phyloP scores from a whole-genome alignment of 768 basidiomycete species.

The Pisolithus microcarpus region DNA sequence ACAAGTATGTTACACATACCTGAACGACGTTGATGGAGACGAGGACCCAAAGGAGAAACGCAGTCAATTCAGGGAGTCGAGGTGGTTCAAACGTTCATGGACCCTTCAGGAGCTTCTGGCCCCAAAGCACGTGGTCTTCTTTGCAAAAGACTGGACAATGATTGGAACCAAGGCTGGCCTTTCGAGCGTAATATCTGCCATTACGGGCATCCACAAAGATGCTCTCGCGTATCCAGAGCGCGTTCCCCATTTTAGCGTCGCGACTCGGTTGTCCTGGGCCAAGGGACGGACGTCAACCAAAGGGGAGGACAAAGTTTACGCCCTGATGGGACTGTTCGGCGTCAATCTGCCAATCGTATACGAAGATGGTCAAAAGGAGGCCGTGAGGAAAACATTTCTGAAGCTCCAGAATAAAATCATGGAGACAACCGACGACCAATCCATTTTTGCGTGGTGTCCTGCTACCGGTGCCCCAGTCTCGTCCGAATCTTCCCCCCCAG shows the following conservation, averaged over 20 bases:
- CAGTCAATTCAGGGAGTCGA: neutral
- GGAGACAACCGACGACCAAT: conserved; percentile 4
- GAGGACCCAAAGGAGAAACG: neutral
- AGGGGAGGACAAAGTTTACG: conserved; percentile 12
- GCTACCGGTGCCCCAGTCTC: neutral
- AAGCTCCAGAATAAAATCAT: conserved; percentile 8
- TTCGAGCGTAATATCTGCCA: neutral
- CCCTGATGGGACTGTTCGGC: conserved; percentile 10
- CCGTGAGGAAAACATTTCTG: conserved; percentile 3
- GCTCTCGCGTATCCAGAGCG: neutral
- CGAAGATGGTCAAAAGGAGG: conserved; percentile 12
- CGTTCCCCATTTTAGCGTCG: neutral
- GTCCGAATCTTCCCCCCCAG: neutral
- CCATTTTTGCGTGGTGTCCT: conserved; percentile 6
- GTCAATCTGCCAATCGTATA: conserved; percentile 11
- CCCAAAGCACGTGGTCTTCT: conserved; percentile 11
- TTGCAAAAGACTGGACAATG: conserved; percentile 7
- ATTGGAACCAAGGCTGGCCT: conserved; percentile 7
- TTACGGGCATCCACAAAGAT: conserved; percentile 1
- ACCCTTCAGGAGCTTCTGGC: conserved; percentile 6
- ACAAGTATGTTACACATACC: conserved; percentile 9
- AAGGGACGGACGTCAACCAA: conserved; percentile 10
- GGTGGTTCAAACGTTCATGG: conserved; percentile 9
- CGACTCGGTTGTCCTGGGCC: conserved; percentile 11
- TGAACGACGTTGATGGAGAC: conserved; percentile 5